These are phyloP conservation scores for Licmophora abbreviata DNA, from an alignment of 108 stramenopile genomes.

Conservation along the genomic window DNA sequence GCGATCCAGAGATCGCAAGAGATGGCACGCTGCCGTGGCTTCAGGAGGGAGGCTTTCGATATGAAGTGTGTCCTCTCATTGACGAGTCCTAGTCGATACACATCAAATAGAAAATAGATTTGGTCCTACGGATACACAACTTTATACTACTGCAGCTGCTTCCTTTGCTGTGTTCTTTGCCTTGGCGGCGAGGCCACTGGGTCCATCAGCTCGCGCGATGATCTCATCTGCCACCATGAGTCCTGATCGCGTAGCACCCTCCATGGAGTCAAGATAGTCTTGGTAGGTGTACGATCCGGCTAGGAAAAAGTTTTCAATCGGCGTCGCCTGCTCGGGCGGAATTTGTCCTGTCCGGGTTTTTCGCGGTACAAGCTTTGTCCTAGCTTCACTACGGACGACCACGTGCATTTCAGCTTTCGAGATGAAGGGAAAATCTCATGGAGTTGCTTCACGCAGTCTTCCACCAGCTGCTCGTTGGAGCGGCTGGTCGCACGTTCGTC, in stretches of 20 bases:
- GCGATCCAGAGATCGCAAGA: conserved; percentile 36
- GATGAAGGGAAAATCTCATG: conserved; percentile 85
- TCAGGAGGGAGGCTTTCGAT: too few species aligned
- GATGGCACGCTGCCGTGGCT: conserved; percentile 44
- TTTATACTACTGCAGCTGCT: too few species aligned
- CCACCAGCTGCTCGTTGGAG: conserved; percentile 73
- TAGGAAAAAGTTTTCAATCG: conserved; percentile 94
- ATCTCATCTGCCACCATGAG: conserved; percentile 94
- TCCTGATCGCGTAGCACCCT: conserved; percentile 91
- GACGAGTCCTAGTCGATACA: too few species aligned
- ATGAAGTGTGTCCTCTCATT: too few species aligned
- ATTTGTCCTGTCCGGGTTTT: conserved; percentile 91
- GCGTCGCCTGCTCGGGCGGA: conserved; percentile 92
- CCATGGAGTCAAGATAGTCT: conserved; percentile 97
- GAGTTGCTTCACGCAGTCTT: conserved; percentile 82
- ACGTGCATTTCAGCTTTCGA: conserved; percentile 88
- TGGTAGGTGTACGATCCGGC: conserved; percentile 96
- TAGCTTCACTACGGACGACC: conserved; percentile 91
- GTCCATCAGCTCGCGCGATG: conserved; percentile 81
- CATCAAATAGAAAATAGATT: too few species aligned
- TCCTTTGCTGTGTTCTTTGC: too few species aligned
- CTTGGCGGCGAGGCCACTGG: conserved; percentile 45
- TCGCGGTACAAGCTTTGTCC: conserved; percentile 91
- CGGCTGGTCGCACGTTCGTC: conserved; percentile 78
- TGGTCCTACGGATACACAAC: too few species aligned